A percentile compares a stretch with the other conserved stretches of the same genome.
phyloP scores from a whole-genome alignment of 345 rosid species.

The Geranium rotundifolium region DNA sequence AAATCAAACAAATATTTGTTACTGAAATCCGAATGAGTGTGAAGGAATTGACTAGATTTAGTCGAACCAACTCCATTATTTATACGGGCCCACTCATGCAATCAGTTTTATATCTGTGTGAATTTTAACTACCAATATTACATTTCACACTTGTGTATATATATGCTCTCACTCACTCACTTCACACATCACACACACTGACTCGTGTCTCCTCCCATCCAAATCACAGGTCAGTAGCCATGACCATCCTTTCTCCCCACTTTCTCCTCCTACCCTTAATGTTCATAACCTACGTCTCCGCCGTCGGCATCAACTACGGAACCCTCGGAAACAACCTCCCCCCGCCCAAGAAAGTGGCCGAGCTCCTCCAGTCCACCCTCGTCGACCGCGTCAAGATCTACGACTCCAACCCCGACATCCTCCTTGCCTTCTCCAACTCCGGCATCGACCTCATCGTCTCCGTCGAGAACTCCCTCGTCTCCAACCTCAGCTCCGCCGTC shows the following conservation, averaged over 20 bases:
- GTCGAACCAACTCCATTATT: no score
- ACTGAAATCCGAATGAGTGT: no score
- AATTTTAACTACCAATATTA: no score
- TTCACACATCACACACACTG: no score
- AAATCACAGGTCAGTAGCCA: background rate
- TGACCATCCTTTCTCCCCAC: background rate
- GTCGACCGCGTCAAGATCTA: slow-evolving; percentile 56
- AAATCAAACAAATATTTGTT: no score
- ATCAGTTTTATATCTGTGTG: no score
- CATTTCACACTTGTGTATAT: no score
- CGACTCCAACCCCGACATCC: slow-evolving; percentile 54
- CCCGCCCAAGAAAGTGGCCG: slow-evolving; percentile 47
- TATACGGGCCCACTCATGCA: no score
- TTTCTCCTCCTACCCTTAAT: slow-evolving; percentile 10
- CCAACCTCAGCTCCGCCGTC: slow-evolving; percentile 30
- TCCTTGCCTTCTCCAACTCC: slow-evolving; percentile 53
- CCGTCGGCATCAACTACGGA: slow-evolving; percentile 55
- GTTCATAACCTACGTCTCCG: slow-evolving; percentile 5
- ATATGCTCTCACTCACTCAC: no score
- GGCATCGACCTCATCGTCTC: slow-evolving; percentile 52
- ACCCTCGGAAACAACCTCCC: slow-evolving; percentile 63
- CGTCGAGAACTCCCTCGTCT: slow-evolving; percentile 39
- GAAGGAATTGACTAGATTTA: no score
- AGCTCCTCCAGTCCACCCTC: slow-evolving; percentile 56
- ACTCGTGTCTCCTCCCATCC: no score